Percentiles rank a stretch among this genome's conserved stretches.
These are phyloP conservation scores for Hura crepitans DNA, from an alignment of 441 rosid species.

Conservation along the genomic window DNA sequence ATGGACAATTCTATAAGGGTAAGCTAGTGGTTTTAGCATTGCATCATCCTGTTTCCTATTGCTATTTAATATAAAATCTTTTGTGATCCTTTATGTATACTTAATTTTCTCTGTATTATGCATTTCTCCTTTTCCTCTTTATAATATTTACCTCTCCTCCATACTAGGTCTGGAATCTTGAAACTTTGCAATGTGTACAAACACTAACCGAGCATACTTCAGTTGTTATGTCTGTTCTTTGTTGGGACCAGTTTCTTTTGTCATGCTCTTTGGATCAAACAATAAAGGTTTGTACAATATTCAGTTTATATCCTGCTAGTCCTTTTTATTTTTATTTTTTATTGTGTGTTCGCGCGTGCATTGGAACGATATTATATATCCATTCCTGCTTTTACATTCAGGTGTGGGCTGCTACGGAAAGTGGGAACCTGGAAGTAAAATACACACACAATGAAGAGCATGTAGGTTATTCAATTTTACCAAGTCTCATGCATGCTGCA, in stretches of 20 bases:
- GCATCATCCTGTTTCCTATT: not conserved
- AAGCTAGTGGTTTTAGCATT: constrained; percentile 19
- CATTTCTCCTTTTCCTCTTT: not conserved
- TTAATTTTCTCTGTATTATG: not conserved
- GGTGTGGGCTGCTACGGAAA: constrained; percentile 95
- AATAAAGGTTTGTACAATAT: constrained; percentile 52
- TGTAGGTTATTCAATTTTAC: constrained; percentile 40
- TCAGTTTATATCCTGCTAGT: not conserved
- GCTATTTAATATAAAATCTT: constrained; percentile 6
- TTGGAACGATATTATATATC: not conserved
- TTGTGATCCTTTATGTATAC: not conserved
- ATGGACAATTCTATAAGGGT: constrained; percentile 88
- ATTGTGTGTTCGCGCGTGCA: no score
- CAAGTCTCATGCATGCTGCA: constrained; percentile 3
- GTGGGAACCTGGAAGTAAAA: constrained; percentile 88
- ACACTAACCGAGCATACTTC: constrained; percentile 68
- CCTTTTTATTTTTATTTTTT: no score
- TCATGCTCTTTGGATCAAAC: constrained; percentile 95
- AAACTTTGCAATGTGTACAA: constrained; percentile 86
- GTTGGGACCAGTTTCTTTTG: constrained; percentile 98
- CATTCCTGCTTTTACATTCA: constrained; percentile 24
- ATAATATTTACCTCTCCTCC: constrained; percentile 2
- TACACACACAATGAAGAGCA: constrained; percentile 87
- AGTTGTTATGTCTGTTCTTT: constrained; percentile 95
- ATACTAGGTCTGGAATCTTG: constrained; percentile 87